Evolutionary conservation across 371 early-diverging fungal species (phyloP).

Genomic region (Saksenaea vasiformis): DNA sequence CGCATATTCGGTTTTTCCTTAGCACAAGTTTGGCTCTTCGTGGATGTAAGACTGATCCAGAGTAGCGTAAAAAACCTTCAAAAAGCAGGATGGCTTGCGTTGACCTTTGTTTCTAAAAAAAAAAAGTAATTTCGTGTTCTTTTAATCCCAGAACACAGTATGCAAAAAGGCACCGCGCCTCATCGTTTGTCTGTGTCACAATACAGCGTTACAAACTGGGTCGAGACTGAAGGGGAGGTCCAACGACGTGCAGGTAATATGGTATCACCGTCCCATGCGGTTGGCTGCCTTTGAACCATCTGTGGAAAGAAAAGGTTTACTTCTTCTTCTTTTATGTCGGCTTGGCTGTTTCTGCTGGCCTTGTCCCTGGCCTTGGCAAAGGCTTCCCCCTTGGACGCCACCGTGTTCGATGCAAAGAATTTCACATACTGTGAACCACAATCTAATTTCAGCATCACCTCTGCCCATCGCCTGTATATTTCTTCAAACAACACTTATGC

Average conservation of each 20-base stretch:
- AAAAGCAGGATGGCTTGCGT: too few relatives aligned
- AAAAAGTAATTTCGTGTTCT: too few relatives aligned
- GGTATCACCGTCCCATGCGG: background rate
- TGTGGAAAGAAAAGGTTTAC: background rate
- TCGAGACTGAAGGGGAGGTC: conserved; percentile 6
- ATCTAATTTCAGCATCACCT: background rate
- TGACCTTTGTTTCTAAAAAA: too few relatives aligned
- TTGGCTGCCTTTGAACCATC: conserved; percentile 8
- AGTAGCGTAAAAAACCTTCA: too few relatives aligned
- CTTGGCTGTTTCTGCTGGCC: conserved; percentile 1
- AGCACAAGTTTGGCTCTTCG: too few relatives aligned
- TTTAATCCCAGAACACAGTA: too few relatives aligned
- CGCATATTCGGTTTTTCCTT: too few relatives aligned
- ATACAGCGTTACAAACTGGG: background rate
- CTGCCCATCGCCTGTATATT: background rate
- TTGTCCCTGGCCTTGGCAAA: background rate
- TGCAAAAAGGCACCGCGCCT: background rate
- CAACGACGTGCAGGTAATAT: background rate
- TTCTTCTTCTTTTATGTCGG: background rate
- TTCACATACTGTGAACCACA: background rate
- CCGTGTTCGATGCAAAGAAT: background rate
- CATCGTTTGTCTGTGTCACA: background rate
- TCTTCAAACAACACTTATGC: background rate
- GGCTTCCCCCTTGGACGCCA: background rate
- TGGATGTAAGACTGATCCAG: too few relatives aligned